Evolutionary conservation across 2,329 filamentous ascomycete genomes (phyloP), one percentile per base, ranked within the genome.

Genomic region (Pseudogymnoascus sp.): DNA sequence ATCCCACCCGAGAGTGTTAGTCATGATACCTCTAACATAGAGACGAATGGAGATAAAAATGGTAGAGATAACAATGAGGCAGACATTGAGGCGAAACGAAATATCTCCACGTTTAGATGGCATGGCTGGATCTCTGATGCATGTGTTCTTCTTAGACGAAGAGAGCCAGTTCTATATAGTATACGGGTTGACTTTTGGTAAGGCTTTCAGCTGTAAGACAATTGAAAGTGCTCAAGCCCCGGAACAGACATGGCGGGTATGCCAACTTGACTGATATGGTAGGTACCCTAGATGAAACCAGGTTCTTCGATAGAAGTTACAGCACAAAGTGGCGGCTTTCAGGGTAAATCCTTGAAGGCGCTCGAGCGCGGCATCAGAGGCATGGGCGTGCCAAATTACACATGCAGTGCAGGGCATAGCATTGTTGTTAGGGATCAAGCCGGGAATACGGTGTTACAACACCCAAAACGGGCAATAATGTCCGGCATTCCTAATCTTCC

Each of bases 1-100:
- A 64, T 75, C 73, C 21, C 69, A 49, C 1, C 73, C 73, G 5
- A 69, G 65, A 6, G 66, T 66, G 60, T 73, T 75, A 14, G 70
- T 72, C 66, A 75, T 71, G 63, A 68, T 66, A 34, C 67, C 63
- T 18, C 74, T 63, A 5, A 71, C 71, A 62, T 72, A 73, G 16
- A 74, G 61, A 5, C 73, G 67, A n/a, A 67, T 46, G 2, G 63
- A 62, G 34, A 71, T 66, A 31, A 74, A 65, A 9, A 73, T 9
- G 2, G 68, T 70, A 37, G 74, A 72, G 21, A 75, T 63, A 43
- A 63, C 66, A 37, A 75, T 74, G 1, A 75, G 66, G 9, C 60
- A 46, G 8, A 65, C 60, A 60, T 71, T 69, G 18, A 71, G 64
- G 38, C 61, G 59, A 23, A 34, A 37, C 18, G 28, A 36, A 12